Conservation (phyloP, 768 basidiomycete species). For the Termitomyces sp. region DNA sequence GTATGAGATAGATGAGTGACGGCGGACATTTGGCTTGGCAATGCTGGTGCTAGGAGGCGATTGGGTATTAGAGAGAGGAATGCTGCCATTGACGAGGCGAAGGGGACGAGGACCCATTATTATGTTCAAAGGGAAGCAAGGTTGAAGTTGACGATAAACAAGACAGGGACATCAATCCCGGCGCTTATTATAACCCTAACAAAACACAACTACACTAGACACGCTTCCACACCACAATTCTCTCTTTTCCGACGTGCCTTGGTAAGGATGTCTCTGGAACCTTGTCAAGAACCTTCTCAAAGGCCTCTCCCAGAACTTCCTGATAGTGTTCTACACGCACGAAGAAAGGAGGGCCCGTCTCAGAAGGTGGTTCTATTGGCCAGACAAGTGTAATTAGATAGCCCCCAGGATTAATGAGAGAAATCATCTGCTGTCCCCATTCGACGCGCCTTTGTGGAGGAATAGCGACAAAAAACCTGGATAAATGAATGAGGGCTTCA, state of each 20-base stretch:
- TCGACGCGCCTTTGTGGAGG: slow-evolving; percentile 43
- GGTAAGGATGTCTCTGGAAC: slow-evolving; percentile 35
- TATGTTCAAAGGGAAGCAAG: slow-evolving; percentile 16
- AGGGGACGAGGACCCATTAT: slow-evolving; percentile 39
- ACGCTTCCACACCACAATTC: slow-evolving; percentile 47
- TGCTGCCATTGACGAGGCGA: slow-evolving; percentile 36
- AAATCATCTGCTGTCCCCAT: slow-evolving; percentile 55
- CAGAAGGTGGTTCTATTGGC: slow-evolving; percentile 41
- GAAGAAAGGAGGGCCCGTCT: slow-evolving; percentile 57
- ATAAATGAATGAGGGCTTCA: slow-evolving; percentile 15
- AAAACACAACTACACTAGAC: too few species aligned
- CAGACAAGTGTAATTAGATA: slow-evolving; percentile 55
- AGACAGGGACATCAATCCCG: not conserved
- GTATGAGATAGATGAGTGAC: slow-evolving; percentile 55
- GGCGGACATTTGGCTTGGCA: slow-evolving; percentile 21
- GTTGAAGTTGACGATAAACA: not conserved
- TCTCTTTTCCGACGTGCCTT: slow-evolving; percentile 41
- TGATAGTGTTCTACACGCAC: slow-evolving; percentile 51
- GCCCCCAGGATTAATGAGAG: slow-evolving; percentile 57
- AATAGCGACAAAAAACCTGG: slow-evolving; percentile 72
- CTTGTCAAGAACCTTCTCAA: slow-evolving; percentile 46
- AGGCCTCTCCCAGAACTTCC: not conserved
- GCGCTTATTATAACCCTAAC: too few species aligned
- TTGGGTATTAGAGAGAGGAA: slow-evolving; percentile 4
- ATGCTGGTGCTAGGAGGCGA: slow-evolving; percentile 13